Evolutionary conservation across 345 rosid genomes (phyloP).

Genomic region (Leavenworthia alabamica): DNA sequence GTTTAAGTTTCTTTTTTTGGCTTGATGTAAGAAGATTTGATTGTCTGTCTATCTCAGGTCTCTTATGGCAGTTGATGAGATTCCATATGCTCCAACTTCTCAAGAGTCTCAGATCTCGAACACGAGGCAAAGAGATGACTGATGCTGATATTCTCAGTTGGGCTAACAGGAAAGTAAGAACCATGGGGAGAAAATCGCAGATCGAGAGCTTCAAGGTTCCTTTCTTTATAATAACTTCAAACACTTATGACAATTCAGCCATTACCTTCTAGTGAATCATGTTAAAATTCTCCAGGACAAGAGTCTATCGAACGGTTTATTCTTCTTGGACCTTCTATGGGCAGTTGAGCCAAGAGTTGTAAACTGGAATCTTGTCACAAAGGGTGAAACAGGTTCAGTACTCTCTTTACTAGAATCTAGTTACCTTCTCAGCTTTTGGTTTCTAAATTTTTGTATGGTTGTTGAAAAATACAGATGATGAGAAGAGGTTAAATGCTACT

Average conservation of each 20-base stretch:
- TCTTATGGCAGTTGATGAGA: slow-evolving; percentile 92
- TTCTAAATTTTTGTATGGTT: neutral
- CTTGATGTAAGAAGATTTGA: slow-evolving; percentile 1
- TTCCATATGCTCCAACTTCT: slow-evolving; percentile 83
- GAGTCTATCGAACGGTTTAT: slow-evolving; percentile 63
- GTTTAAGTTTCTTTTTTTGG: neutral
- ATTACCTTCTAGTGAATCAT: neutral
- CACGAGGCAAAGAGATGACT: slow-evolving; percentile 71
- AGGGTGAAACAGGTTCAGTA: slow-evolving; percentile 76
- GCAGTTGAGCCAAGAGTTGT: slow-evolving; percentile 93
- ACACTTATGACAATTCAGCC: neutral
- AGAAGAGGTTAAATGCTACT: slow-evolving; percentile 91
- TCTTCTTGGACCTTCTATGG: slow-evolving; percentile 86
- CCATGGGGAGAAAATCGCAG: slow-evolving; percentile 51
- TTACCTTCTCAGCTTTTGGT: neutral
- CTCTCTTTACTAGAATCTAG: neutral
- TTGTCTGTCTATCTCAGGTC: slow-evolving; percentile 54
- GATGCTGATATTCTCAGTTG: slow-evolving; percentile 74
- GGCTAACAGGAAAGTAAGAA: slow-evolving; percentile 66
- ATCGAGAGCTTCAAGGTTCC: slow-evolving; percentile 77
- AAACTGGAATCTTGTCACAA: slow-evolving; percentile 93
- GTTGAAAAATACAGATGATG: slow-evolving; percentile 48
- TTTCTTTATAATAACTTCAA: slow-evolving; percentile 3
- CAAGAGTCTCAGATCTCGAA: slow-evolving; percentile 66
- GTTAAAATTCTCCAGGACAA: slow-evolving; percentile 52